Evolutionary conservation across 2,329 filamentous ascomycete genomes (phyloP).

Genomic region (Chaetomium olivaceum): DNA sequence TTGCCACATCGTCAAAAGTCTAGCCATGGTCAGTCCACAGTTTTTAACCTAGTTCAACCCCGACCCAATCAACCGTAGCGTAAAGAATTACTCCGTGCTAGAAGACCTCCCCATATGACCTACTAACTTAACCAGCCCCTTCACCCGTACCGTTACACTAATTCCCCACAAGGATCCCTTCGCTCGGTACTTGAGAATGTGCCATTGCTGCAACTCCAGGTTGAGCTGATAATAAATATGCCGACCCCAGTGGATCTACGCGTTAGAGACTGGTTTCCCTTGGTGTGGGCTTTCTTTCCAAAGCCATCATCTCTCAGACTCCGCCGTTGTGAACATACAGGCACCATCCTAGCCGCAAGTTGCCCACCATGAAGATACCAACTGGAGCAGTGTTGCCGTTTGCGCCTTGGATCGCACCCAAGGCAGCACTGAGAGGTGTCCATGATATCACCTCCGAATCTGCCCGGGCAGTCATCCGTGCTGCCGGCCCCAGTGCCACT

Average conservation of each 20-base stretch:
- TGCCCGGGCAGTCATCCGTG: slow-evolving; percentile 15
- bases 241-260: not conserved
- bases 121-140: slow-evolving; percentile 20
- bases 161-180: slow-evolving; percentile 21
- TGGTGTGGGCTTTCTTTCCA: not conserved
- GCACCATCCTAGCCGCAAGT: not conserved
- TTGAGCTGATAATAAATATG: not conserved
- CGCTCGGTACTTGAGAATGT: slow-evolving; percentile 25
- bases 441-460: slow-evolving; percentile 16
- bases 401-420: slow-evolving; percentile 27
- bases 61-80: not conserved
- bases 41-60: not conserved
- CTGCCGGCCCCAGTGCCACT: slow-evolving; percentile 12
- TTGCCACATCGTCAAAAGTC: not conserved
- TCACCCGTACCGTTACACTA: slow-evolving; percentile 21
- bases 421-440: slow-evolving; percentile 17
- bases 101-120: slow-evolving; percentile 5
- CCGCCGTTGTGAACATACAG: not conserved
- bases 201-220: not conserved
- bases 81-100: not conserved
- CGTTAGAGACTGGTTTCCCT: not conserved
- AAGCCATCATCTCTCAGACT: not conserved
- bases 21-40: not conserved
- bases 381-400: slow-evolving; percentile 23
- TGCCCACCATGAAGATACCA: slow-evolving; percentile 26